These are phyloP conservation scores for Fusarium sp. DNA, from an alignment of 2,329 filamentous ascomycete species.

Conservation along the genomic window DNA sequence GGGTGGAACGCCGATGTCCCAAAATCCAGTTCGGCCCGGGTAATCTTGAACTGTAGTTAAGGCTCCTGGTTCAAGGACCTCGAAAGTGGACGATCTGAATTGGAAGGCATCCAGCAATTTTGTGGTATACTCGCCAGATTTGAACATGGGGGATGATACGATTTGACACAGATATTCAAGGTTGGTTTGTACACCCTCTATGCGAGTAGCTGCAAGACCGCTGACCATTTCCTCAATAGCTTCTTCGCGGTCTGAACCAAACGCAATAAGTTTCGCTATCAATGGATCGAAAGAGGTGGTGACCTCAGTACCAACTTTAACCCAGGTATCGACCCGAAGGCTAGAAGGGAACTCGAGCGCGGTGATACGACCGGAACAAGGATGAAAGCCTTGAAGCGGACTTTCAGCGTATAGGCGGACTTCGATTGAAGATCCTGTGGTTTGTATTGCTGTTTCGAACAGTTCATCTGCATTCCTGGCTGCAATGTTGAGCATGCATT, in stretches of 20 bases:
- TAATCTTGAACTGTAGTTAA: slow-evolving; percentile 57
- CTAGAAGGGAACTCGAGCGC: slow-evolving; percentile 66
- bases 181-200: slow-evolving; percentile 53
- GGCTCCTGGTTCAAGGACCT: slow-evolving; percentile 53
- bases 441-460: slow-evolving; percentile 22
- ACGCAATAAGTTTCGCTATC: slow-evolving; percentile 80
- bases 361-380: slow-evolving; percentile 69
- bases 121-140: slow-evolving; percentile 50
- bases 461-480: slow-evolving; percentile 15
- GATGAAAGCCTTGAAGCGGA: slow-evolving; percentile 68
- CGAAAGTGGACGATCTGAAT: slow-evolving; percentile 48
- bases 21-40: slow-evolving; percentile 54
- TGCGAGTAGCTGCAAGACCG: slow-evolving; percentile 65
- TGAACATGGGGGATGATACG: slow-evolving; percentile 47
- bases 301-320: slow-evolving; percentile 76
- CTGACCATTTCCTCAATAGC: slow-evolving; percentile 72
- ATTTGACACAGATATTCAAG: slow-evolving; percentile 52
- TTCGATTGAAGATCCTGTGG: slow-evolving; percentile 54
- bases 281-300: slow-evolving; percentile 82
- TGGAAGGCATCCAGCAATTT: slow-evolving; percentile 51
- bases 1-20: slow-evolving; percentile 56
- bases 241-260: slow-evolving; percentile 68
- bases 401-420: slow-evolving; percentile 61
- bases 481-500: slow-evolving; percentile 57
- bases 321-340: slow-evolving; percentile 73